These are phyloP conservation scores for Rhytidhysteron rufulum DNA, from an alignment of 2,329 filamentous ascomycete species.

Conservation along the genomic window DNA sequence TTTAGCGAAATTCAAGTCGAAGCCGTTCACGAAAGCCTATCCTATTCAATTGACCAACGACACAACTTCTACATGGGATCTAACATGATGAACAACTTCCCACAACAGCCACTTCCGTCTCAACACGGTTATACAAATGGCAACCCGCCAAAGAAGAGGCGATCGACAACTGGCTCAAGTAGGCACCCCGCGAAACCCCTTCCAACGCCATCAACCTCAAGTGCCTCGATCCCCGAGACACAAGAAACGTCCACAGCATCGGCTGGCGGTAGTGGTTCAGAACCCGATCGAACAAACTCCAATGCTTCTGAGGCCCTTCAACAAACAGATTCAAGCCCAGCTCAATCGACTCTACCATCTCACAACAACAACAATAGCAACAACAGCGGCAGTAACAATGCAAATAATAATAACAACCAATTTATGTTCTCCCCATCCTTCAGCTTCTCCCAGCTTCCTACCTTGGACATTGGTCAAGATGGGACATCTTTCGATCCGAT, in stretches of 20 bases:
- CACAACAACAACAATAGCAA: constrained; percentile 17
- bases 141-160: constrained; percentile 31
- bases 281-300: constrained; percentile 5
- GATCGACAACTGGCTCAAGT: constrained; percentile 24
- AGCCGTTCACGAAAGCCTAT: constrained; percentile 50
- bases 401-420: constrained; percentile 15
- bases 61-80: constrained; percentile 35
- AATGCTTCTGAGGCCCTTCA: constrained; percentile 19
- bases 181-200: constrained; percentile 16
- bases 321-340: constrained; percentile 4
- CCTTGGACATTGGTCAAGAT: constrained; percentile 20
- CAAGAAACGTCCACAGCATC: not conserved
- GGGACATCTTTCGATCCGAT: constrained; percentile 32
- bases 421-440: constrained; percentile 42
- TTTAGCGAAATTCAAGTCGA: constrained; percentile 65
- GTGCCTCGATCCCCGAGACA: constrained; percentile 14
- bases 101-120: constrained; percentile 21
- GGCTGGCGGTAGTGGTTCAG: too few relatives aligned
- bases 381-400: constrained; percentile 14
- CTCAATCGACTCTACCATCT: too few relatives aligned
- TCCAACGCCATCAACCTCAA: constrained; percentile 28
- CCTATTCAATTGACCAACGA: constrained; percentile 34
- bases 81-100: constrained; percentile 21
- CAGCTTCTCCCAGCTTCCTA: constrained; percentile 30
- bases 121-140: constrained; percentile 24